These are phyloP conservation scores for Hymenoscyphus repandus DNA, from an alignment of 2,329 filamentous ascomycete genomes.

Conservation along the genomic window DNA sequence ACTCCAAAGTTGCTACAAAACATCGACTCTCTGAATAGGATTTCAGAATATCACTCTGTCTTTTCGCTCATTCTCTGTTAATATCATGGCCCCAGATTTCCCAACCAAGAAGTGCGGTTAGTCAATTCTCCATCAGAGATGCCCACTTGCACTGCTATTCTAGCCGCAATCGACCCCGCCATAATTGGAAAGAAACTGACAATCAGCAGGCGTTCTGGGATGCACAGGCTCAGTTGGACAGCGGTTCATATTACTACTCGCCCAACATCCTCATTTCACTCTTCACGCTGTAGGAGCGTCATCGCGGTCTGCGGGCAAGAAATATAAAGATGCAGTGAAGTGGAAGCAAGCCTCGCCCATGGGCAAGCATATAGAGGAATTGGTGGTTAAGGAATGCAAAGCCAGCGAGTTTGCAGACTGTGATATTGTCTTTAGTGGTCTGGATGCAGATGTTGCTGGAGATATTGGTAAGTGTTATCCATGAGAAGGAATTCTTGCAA, in stretches of 20 bases:
- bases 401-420: slow-evolving; percentile 81
- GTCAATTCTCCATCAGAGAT: not conserved
- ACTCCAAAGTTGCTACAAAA: no score
- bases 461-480: slow-evolving; percentile 64
- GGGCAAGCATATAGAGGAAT: slow-evolving; percentile 66
- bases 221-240: slow-evolving; percentile 93
- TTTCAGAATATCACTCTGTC: no score
- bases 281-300: slow-evolving; percentile 89
- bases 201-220: slow-evolving; percentile 64
- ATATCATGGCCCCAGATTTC: not conserved
- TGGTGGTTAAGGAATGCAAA: slow-evolving; percentile 81
- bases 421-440: slow-evolving; percentile 86
- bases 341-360: slow-evolving; percentile 93
- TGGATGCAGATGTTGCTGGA: slow-evolving; percentile 89
- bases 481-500: not conserved
- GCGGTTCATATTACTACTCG: slow-evolving; percentile 88
- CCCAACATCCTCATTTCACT: slow-evolving; percentile 78
- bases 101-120: slow-evolving; percentile 5
- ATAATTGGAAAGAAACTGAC: not conserved
- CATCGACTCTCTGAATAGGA: no score
- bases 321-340: slow-evolving; percentile 86
- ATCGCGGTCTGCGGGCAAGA: slow-evolving; percentile 82
- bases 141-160: not conserved
- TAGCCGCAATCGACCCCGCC: not conserved
- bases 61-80: no score